These are phyloP conservation scores for Macrocybe gigantea DNA, from an alignment of 768 basidiomycete genomes.

Conservation along the genomic window DNA sequence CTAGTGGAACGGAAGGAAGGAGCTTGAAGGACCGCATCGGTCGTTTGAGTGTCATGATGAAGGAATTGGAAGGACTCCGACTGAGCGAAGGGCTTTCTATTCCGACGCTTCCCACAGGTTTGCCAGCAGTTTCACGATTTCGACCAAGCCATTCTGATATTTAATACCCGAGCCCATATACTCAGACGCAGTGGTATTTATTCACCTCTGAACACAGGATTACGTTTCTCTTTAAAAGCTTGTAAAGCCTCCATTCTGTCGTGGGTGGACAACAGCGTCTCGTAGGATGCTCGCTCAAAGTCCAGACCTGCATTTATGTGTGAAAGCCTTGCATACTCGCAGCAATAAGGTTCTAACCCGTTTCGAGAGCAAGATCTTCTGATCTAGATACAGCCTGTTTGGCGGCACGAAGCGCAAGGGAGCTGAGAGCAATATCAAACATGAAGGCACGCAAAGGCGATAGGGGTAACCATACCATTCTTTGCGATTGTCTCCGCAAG, in stretches of 20 bases:
- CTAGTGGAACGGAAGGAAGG: slow-evolving; percentile 31
- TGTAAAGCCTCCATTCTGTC: slow-evolving; percentile 81
- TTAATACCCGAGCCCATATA: slow-evolving; percentile 2
- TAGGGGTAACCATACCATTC: slow-evolving; percentile 44
- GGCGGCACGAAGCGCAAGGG: slow-evolving; percentile 86
- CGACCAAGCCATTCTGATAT: slow-evolving; percentile 37
- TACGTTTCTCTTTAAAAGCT: slow-evolving; percentile 83
- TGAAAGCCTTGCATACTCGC: neutral
- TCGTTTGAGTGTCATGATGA: slow-evolving; percentile 80
- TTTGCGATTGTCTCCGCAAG: slow-evolving; percentile 63
- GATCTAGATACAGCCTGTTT: slow-evolving; percentile 83
- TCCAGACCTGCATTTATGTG: slow-evolving; percentile 59
- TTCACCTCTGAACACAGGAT: slow-evolving; percentile 77
- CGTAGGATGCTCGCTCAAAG: slow-evolving; percentile 83
- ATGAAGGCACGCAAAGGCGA: neutral
- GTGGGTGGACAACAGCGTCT: slow-evolving; percentile 63
- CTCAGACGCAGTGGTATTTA: slow-evolving; percentile 25
- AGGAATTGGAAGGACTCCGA: slow-evolving; percentile 71
- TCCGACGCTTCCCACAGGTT: slow-evolving; percentile 42
- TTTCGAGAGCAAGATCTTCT: slow-evolving; percentile 71
- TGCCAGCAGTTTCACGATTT: slow-evolving; percentile 31
- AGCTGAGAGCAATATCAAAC: slow-evolving; percentile 35
- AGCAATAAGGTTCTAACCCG: slow-evolving; percentile 35
- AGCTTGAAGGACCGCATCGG: slow-evolving; percentile 63
- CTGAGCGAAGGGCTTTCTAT: slow-evolving; percentile 53